Conservation (phyloP, 2,329 filamentous ascomycete species). For the Clonostachys sp. region DNA sequence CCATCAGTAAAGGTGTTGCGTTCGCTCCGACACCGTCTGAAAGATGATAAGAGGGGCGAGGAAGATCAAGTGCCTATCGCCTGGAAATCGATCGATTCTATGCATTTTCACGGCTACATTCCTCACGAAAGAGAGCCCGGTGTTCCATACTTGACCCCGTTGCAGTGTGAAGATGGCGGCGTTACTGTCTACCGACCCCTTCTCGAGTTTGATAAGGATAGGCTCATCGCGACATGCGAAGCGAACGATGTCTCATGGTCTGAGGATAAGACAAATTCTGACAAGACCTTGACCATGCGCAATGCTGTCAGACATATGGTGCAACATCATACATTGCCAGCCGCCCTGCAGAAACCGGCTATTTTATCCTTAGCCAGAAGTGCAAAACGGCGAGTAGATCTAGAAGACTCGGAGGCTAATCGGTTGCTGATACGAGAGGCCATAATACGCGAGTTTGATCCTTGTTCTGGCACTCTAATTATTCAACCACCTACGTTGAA, state of each 20-base stretch:
- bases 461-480: conserved; percentile 41
- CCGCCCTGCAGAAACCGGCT: conserved; percentile 60
- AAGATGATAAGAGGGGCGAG: conserved; percentile 10
- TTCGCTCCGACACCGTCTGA: conserved; percentile 18
- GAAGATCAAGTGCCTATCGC: not conserved
- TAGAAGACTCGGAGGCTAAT: conserved; percentile 47
- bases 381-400: conserved; percentile 35
- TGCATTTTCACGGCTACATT: conserved; percentile 18
- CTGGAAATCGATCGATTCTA: conserved; percentile 6
- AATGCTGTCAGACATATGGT: conserved; percentile 75
- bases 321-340: conserved; percentile 55
- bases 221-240: conserved; percentile 71
- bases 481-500: conserved; percentile 35
- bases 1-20: conserved; percentile 20
- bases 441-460: conserved; percentile 40
- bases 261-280: conserved; percentile 78
- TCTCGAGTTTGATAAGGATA: conserved; percentile 64
- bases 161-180: conserved; percentile 58
- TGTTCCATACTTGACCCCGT: conserved; percentile 24
- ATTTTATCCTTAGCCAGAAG: conserved; percentile 57
- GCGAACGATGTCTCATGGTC: conserved; percentile 68
- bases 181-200: conserved; percentile 66
- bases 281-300: conserved; percentile 70
- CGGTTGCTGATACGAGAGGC: conserved; percentile 43
- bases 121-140: conserved; percentile 7